Percentiles rank a stretch among this genome's conserved stretches.
These are phyloP conservation scores for Phytophthora brassicae DNA, from an alignment of 352 stramenopile species.

Conservation along the genomic window DNA sequence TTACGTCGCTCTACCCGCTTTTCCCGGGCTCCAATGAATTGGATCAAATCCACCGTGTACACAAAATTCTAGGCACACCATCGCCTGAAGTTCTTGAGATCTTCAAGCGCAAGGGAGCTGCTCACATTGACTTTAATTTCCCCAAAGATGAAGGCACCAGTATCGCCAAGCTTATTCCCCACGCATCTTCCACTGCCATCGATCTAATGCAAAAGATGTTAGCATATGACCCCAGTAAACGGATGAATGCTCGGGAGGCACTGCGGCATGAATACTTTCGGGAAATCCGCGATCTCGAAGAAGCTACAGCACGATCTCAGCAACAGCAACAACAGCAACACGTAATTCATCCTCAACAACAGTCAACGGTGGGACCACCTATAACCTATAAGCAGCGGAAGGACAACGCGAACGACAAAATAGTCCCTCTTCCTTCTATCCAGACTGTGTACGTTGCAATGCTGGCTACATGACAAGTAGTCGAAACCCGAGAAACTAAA, in stretches of 20 bases:
- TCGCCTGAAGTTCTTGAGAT: constrained; percentile 82
- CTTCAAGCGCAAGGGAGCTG: constrained; percentile 90
- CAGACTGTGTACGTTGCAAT: constrained; percentile 36
- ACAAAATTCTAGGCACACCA: constrained; percentile 94
- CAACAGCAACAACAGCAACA: constrained; percentile 40
- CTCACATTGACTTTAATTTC: constrained; percentile 94
- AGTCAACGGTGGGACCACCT: constrained; percentile 23
- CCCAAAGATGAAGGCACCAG: constrained; percentile 82
- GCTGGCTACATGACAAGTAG: neutral
- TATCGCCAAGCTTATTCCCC: constrained; percentile 87
- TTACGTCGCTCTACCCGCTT: constrained; percentile 93
- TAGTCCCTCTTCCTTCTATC: constrained; percentile 55
- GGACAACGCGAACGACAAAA: constrained; percentile 49
- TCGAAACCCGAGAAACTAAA: neutral
- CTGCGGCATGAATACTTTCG: constrained; percentile 90
- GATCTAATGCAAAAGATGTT: constrained; percentile 91
- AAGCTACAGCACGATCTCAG: constrained; percentile 40
- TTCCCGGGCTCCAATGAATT: constrained; percentile 95
- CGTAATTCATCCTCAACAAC: constrained; percentile 30
- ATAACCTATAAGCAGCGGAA: constrained; percentile 47
- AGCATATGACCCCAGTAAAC: constrained; percentile 88
- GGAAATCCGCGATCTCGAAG: constrained; percentile 84
- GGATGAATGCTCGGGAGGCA: constrained; percentile 89
- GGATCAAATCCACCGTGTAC: constrained; percentile 95
- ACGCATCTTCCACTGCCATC: constrained; percentile 82